A percentile compares a stretch with the other conserved stretches of the same genome.
Evolutionary conservation across 2,329 filamentous ascomycete species (phyloP).

Genomic region (Ophiostoma ulmi): DNA sequence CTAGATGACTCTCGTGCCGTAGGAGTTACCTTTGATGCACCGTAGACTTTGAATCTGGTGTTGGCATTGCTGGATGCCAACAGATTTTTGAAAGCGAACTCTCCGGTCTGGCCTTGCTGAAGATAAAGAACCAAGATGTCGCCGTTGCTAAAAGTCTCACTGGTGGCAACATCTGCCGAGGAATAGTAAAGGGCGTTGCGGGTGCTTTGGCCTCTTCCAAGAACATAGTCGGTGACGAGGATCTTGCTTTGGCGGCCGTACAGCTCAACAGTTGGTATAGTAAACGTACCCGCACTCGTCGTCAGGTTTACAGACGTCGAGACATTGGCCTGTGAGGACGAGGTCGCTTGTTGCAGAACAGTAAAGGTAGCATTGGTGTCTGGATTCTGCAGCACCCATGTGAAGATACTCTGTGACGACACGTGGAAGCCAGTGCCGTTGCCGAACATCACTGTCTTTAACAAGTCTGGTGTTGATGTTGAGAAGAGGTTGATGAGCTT

Average conservation of each 20-base stretch:
- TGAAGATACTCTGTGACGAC: slow-evolving; percentile 40
- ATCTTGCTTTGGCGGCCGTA: slow-evolving; percentile 62
- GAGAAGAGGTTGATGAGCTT: slow-evolving; percentile 53
- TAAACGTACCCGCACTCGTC: slow-evolving; percentile 53
- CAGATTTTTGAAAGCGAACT: slow-evolving; percentile 44
- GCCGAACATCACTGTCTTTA: slow-evolving; percentile 50
- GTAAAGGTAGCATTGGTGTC: slow-evolving; percentile 48
- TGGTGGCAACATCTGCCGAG: slow-evolving; percentile 60
- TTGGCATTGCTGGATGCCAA: background rate
- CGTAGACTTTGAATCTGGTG: background rate
- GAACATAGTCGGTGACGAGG: slow-evolving; percentile 60
- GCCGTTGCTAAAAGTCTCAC: slow-evolving; percentile 41
- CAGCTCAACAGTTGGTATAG: slow-evolving; percentile 57
- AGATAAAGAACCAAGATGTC: slow-evolving; percentile 56
- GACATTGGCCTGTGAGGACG: slow-evolving; percentile 41
- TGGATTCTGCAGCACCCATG: slow-evolving; percentile 49
- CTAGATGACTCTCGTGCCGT: background rate
- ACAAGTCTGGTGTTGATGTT: slow-evolving; percentile 45
- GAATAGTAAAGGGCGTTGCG: slow-evolving; percentile 53
- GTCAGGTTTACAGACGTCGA: slow-evolving; percentile 53
- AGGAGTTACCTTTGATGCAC: background rate
- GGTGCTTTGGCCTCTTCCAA: slow-evolving; percentile 42
- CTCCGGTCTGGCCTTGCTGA: slow-evolving; percentile 43
- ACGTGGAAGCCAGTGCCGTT: slow-evolving; percentile 46
- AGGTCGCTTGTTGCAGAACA: slow-evolving; percentile 58